A percentile compares a stretch with the other conserved stretches of the same genome.
Conservation (phyloP, 2,329 filamentous ascomycete species). For the Teratosphaeria nubilosa region DNA sequence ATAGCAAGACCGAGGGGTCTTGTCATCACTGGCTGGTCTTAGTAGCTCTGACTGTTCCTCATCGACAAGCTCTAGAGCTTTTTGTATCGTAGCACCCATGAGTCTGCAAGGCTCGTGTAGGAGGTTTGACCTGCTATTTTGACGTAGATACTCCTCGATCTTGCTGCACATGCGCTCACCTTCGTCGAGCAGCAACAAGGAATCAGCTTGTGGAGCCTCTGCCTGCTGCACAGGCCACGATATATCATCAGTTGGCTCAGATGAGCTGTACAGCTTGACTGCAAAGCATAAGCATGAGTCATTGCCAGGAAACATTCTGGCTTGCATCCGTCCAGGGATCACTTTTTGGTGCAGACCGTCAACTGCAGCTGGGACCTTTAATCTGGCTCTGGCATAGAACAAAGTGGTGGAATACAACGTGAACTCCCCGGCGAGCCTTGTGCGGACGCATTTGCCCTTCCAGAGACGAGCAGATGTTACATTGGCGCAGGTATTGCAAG, state of each 20-base stretch:
- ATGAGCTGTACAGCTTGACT: slow-evolving; percentile 12
- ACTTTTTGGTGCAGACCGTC: slow-evolving; percentile 39
- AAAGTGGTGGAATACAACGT: slow-evolving; percentile 45
- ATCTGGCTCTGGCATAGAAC: slow-evolving; percentile 43
- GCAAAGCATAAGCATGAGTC: slow-evolving; percentile 16
- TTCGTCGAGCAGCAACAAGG: slow-evolving; percentile 12
- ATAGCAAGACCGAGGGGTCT: slow-evolving; percentile 11
- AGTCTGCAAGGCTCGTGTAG: slow-evolving; percentile 41
- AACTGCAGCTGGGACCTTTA: slow-evolving; percentile 40
- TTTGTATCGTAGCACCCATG: slow-evolving; percentile 40
- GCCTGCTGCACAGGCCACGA: background rate
- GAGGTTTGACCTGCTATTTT: slow-evolving; percentile 25
- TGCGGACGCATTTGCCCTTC: slow-evolving; percentile 51
- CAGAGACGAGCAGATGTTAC: slow-evolving; percentile 52
- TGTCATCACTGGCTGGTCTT: background rate
- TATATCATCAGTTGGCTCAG: background rate
- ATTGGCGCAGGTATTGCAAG: slow-evolving; percentile 48
- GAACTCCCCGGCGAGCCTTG: slow-evolving; percentile 48
- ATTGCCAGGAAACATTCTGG: slow-evolving; percentile 39
- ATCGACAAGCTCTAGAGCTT: slow-evolving; percentile 14
- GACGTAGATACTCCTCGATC: slow-evolving; percentile 37
- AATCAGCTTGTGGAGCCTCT: background rate
- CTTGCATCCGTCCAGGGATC: slow-evolving; percentile 44
- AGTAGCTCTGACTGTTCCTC: slow-evolving; percentile 15
- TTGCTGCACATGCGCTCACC: slow-evolving; percentile 41